phyloP scores from a whole-genome alignment of 192 early-diverging fungal species.

The Coemansia sp. region DNA sequence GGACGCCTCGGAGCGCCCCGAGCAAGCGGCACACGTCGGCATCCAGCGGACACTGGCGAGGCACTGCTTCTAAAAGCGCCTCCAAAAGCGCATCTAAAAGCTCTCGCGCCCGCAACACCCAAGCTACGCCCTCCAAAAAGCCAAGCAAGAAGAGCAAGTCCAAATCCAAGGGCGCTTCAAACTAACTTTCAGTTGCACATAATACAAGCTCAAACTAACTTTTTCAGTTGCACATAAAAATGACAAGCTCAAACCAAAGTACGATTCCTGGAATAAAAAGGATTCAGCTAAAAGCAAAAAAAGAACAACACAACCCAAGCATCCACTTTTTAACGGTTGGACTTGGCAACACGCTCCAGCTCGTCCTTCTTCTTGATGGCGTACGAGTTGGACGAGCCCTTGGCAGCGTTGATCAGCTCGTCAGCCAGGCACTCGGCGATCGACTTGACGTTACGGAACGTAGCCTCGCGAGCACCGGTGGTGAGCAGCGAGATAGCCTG shows the following conservation, averaged over 20 bases:
- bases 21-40: neutral
- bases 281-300: neutral
- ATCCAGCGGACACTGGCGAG: neutral
- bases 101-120: neutral
- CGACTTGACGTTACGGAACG: slow-evolving; percentile 99
- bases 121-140: neutral
- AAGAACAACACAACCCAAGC: neutral
- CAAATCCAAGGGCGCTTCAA: neutral
- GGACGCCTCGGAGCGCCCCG: neutral
- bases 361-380: slow-evolving; percentile 99
- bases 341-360: slow-evolving; percentile 68
- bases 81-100: neutral
- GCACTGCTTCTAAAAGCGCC: neutral
- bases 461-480: slow-evolving; percentile 94
- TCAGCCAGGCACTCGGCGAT: slow-evolving; percentile 99
- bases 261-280: no score
- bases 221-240: no score
- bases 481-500: slow-evolving; percentile 91
- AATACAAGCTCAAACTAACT: no score
- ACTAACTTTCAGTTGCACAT: no score
- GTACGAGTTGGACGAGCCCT: slow-evolving; percentile 99
- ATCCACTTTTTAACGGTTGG: slow-evolving; percentile 31
- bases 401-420: slow-evolving; percentile 98
- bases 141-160: neutral
- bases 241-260: no score